Conservation (phyloP, 371 early-diverging fungal genomes). For the Mortierella sp. region DNA sequence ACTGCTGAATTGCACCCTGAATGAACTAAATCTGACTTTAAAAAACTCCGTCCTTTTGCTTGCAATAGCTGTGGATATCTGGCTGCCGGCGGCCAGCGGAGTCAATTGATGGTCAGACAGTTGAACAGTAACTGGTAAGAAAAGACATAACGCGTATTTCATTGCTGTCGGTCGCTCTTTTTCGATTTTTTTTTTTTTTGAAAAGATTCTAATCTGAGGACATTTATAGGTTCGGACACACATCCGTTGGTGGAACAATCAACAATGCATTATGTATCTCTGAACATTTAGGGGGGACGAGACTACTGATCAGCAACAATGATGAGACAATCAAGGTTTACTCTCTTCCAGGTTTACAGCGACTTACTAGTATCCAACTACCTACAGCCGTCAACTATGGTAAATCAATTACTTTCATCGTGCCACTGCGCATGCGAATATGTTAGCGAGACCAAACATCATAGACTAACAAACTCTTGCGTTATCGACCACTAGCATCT, state of each 20-base stretch:
- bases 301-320: slow-evolving; percentile 92
- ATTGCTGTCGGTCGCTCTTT: neutral
- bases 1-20: slow-evolving; percentile 14
- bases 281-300: slow-evolving; percentile 68
- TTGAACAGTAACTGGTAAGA: slow-evolving; percentile 76
- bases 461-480: neutral
- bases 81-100: slow-evolving; percentile 92
- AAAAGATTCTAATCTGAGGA: neutral
- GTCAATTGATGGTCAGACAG: slow-evolving; percentile 86
- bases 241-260: slow-evolving; percentile 87
- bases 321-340: slow-evolving; percentile 93
- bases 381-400: slow-evolving; percentile 89
- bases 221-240: slow-evolving; percentile 70
- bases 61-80: slow-evolving; percentile 75
- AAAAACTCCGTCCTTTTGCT: neutral
- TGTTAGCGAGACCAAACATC: neutral
- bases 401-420: slow-evolving; percentile 28
- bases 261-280: slow-evolving; percentile 92
- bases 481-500: slow-evolving; percentile 61
- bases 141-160: neutral
- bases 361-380: slow-evolving; percentile 77
- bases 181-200: neutral
- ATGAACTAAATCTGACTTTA: neutral
- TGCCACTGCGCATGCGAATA: neutral
- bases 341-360: slow-evolving; percentile 77